A percentile compares a stretch with the other conserved stretches of the same genome.
phyloP scores from a whole-genome alignment of 805 yeast genomes.

The Teunomyces atbi region DNA sequence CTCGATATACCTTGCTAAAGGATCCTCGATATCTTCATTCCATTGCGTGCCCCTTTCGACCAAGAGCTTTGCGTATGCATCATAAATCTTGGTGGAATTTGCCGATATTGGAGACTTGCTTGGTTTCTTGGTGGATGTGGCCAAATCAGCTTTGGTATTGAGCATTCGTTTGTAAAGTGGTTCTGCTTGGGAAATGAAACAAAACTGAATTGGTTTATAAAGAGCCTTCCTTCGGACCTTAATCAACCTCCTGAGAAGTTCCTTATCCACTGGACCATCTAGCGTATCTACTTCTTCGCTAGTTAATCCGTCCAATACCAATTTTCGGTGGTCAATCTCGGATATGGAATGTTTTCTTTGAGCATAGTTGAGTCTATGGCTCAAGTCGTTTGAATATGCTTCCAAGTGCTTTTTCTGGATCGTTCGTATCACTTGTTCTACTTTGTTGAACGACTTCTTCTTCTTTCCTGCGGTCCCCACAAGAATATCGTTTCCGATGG shows the following conservation, averaged over 20 bases:
- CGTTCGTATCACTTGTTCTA: conserved; percentile 11
- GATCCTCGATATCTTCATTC: conserved; percentile 10
- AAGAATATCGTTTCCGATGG: conserved; percentile 7
- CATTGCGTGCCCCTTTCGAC: conserved; percentile 9
- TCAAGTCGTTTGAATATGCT: conserved; percentile 6
- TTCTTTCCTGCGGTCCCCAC: conserved; percentile 12
- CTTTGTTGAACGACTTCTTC: conserved; percentile 12
- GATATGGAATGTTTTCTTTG: background rate
- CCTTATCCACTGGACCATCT: background rate
- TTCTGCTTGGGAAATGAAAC: conserved; percentile 17
- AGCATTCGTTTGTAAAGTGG: conserved; percentile 15
- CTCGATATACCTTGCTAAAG: conserved; percentile 14
- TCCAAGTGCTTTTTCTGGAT: conserved; percentile 13
- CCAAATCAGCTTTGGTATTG: conserved; percentile 7
- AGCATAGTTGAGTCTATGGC: conserved; percentile 4
- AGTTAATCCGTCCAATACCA: background rate
- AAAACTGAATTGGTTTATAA: conserved; percentile 25
- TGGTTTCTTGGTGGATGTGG: background rate
- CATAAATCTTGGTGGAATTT: conserved; percentile 6
- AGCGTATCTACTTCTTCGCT: background rate
- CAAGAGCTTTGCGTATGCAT: conserved; percentile 9
- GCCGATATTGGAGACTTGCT: background rate
- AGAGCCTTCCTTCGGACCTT: conserved; percentile 15
- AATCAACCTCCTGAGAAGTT: conserved; percentile 10
- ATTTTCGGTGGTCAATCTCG: background rate